phyloP scores from a whole-genome alignment of 139 green algal species.

The Asterochloris erici region DNA sequence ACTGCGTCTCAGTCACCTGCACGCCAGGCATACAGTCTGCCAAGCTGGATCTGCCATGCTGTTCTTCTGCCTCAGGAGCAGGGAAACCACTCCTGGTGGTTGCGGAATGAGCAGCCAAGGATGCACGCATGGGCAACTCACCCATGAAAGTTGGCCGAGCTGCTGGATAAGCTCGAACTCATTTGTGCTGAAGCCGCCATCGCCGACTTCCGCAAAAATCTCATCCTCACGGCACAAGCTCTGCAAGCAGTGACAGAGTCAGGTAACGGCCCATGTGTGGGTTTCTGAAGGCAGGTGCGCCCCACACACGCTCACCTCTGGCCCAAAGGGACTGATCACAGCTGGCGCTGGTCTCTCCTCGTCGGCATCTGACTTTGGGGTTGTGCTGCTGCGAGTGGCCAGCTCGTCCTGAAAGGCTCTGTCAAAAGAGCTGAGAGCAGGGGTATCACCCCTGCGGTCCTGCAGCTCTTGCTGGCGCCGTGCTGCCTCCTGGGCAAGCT shows the following conservation, averaged over 20 bases:
- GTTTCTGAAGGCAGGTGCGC: no score
- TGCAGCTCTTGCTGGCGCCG: no score
- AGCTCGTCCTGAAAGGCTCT: no score
- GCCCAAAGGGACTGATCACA: no score
- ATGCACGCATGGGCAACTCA: neutral
- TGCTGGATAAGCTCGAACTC: slow-evolving; percentile 69
- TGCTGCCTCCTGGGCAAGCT: no score
- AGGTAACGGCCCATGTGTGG: neutral
- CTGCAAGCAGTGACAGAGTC: slow-evolving; percentile 16
- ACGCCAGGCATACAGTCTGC: neutral
- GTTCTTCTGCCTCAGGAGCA: neutral
- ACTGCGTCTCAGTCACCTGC: slow-evolving; percentile 23
- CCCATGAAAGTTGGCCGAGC: slow-evolving; percentile 51
- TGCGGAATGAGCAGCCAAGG: neutral
- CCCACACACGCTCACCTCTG: no score
- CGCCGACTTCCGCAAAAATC: slow-evolving; percentile 42
- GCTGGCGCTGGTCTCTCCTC: no score
- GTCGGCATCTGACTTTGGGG: no score
- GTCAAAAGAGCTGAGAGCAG: no score
- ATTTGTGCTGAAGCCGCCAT: slow-evolving; percentile 45
- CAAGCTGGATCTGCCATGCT: neutral
- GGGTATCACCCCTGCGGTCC: no score
- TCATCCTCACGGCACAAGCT: slow-evolving; percentile 28
- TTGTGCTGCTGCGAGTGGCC: no score
- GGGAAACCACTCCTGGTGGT: no score